Conservation (phyloP, 169 alveolate species). For the Plasmodium ovale region DNA sequence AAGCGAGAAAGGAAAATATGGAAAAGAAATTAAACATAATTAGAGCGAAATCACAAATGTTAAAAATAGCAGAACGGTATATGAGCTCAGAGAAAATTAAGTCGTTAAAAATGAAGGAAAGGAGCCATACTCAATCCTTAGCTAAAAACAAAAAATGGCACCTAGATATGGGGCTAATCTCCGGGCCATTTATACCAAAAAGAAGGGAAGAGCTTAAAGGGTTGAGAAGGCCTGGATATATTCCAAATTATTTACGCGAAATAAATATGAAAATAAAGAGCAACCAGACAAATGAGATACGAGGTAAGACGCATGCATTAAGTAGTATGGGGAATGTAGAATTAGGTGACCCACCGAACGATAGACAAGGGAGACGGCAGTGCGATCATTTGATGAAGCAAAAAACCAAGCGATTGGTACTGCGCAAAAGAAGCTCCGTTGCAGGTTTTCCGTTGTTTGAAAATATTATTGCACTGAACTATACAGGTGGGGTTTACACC, state of each 20-base stretch:
- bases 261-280: too few species aligned
- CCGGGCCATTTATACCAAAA: constrained; percentile 26
- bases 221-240: not conserved
- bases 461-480: constrained; percentile 39
- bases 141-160: constrained; percentile 19
- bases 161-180: not conserved
- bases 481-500: constrained; percentile 12
- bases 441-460: constrained; percentile 48
- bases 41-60: constrained; percentile 48
- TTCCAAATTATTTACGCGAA: constrained; percentile 17
- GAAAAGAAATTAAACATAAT: constrained; percentile 50
- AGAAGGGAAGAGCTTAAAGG: not conserved
- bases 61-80: constrained; percentile 55
- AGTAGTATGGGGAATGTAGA: not conserved
- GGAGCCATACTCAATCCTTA: constrained; percentile 21
- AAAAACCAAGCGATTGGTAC: constrained; percentile 1
- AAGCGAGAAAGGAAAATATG: constrained; percentile 21
- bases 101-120: constrained; percentile 25
- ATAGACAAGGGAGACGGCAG: not conserved
- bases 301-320: not conserved
- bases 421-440: not conserved
- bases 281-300: not conserved
- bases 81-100: constrained; percentile 53
- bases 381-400: not conserved
- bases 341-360: not conserved